Percentiles rank a stretch among this genome's conserved stretches.
These are phyloP conservation scores for Coemansia sp. DNA, from an alignment of 192 early-diverging fungal species.

Conservation along the genomic window DNA sequence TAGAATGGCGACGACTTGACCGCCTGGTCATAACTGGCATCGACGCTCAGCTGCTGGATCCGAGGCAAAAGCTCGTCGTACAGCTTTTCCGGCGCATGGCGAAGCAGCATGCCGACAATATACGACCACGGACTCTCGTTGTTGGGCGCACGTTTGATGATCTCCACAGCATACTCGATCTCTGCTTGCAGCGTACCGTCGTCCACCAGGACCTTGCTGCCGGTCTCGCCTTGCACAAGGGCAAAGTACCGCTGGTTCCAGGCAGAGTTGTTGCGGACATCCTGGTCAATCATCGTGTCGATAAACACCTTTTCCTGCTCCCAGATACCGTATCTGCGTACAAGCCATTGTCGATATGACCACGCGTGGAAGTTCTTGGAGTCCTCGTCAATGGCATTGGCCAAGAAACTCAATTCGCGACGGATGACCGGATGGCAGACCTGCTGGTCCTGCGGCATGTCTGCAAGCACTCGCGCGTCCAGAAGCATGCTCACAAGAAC, in stretches of 20 bases:
- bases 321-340: constrained; percentile 76
- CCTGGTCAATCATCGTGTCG: constrained; percentile 70
- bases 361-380: constrained; percentile 99
- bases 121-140: constrained; percentile 96
- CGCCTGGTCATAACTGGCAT: constrained; percentile 11
- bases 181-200: constrained; percentile 61
- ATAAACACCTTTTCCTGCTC: constrained; percentile 74
- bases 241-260: constrained; percentile 98
- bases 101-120: constrained; percentile 64
- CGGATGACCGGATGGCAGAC: constrained; percentile 47
- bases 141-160: constrained; percentile 78
- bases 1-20: constrained; percentile 39
- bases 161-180: constrained; percentile 66
- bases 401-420: constrained; percentile 75
- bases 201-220: constrained; percentile 8
- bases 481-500: constrained; percentile 27
- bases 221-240: constrained; percentile 36
- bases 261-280: constrained; percentile 96
- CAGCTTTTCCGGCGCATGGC: constrained; percentile 39
- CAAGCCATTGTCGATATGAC: constrained; percentile 96
- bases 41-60: constrained; percentile 30
- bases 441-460: constrained; percentile 38
- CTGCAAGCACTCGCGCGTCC: constrained; percentile 13
- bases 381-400: constrained; percentile 70
- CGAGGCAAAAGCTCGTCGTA: constrained; percentile 33